Conservation (phyloP, 306 rosid species). For the Ceratonia siliqua region DNA sequence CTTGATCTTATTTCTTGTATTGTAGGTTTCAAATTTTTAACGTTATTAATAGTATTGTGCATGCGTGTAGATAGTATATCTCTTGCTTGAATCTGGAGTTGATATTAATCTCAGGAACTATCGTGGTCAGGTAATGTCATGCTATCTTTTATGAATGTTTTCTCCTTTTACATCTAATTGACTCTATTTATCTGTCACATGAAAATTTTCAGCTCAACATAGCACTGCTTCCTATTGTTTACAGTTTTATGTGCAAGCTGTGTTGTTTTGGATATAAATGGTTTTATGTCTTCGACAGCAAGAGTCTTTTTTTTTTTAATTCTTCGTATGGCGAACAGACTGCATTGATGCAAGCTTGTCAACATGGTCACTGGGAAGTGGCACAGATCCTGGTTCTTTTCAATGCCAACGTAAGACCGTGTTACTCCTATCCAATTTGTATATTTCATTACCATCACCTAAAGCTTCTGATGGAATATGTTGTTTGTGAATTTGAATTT, state of each 20-base stretch:
- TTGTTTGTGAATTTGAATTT: conserved; percentile 33
- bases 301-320: conserved; percentile 3
- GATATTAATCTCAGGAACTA: conserved; percentile 91
- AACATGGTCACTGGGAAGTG: conserved; percentile 97
- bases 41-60: conserved; percentile 29
- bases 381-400: conserved; percentile 75
- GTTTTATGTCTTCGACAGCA: background rate
- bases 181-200: conserved; percentile 11
- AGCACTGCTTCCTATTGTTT: background rate
- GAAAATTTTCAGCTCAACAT: background rate
- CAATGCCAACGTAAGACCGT: conserved; percentile 68
- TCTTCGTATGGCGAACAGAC: conserved; percentile 60
- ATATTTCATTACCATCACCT: background rate
- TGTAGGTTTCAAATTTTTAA: background rate
- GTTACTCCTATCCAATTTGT: conserved; percentile 1
- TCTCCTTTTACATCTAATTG: conserved; percentile 13
- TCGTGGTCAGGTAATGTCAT: conserved; percentile 87
- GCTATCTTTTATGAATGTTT: conserved; percentile 11
- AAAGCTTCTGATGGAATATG: background rate
- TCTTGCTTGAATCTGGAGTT: conserved; percentile 90
- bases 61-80: conserved; percentile 71
- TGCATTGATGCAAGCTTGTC: conserved; percentile 99
- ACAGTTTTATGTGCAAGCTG: background rate
- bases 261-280: conserved; percentile 25
- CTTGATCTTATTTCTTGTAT: background rate